A percentile compares a stretch with the other conserved stretches of the same genome.
These are phyloP conservation scores for Trametes villosa DNA, from an alignment of 768 basidiomycete genomes.

Conservation along the genomic window DNA sequence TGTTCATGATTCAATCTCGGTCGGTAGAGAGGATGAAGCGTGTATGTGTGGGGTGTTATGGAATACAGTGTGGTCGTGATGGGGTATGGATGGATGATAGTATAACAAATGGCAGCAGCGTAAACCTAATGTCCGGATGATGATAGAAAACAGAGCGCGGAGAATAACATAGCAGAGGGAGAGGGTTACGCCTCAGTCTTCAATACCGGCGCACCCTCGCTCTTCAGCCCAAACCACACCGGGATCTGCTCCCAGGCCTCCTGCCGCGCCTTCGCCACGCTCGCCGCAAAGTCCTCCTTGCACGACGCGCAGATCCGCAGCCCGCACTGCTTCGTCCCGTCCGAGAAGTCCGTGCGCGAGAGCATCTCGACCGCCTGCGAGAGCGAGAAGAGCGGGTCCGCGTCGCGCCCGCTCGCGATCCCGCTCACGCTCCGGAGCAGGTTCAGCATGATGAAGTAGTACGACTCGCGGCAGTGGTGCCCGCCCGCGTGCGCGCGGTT, in stretches of 20 bases:
- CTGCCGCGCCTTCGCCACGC: constrained; percentile 50
- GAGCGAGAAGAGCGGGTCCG: constrained; percentile 73
- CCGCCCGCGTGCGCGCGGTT: constrained; percentile 43
- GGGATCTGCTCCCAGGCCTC: constrained; percentile 68
- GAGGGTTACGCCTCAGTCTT: too few species aligned
- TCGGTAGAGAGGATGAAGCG: too few species aligned
- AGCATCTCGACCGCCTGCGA: constrained; percentile 74
- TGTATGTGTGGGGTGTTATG: too few species aligned
- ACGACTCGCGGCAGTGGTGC: constrained; percentile 64
- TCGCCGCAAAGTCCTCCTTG: constrained; percentile 50
- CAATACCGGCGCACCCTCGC: neutral
- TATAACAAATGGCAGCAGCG: too few species aligned
- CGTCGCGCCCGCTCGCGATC: constrained; percentile 72
- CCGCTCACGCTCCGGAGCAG: constrained; percentile 71
- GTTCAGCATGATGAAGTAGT: constrained; percentile 79
- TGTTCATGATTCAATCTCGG: neutral
- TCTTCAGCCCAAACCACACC: constrained; percentile 61
- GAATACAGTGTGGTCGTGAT: too few species aligned
- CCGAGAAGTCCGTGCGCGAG: constrained; percentile 68
- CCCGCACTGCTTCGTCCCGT: constrained; percentile 58
- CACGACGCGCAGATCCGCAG: constrained; percentile 57
- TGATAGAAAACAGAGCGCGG: too few species aligned
- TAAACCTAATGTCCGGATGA: too few species aligned
- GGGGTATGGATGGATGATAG: too few species aligned
- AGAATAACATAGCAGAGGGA: too few species aligned